Evolutionary conservation across 805 yeast species (phyloP).

Genomic region (Ogataea populi-albae): DNA sequence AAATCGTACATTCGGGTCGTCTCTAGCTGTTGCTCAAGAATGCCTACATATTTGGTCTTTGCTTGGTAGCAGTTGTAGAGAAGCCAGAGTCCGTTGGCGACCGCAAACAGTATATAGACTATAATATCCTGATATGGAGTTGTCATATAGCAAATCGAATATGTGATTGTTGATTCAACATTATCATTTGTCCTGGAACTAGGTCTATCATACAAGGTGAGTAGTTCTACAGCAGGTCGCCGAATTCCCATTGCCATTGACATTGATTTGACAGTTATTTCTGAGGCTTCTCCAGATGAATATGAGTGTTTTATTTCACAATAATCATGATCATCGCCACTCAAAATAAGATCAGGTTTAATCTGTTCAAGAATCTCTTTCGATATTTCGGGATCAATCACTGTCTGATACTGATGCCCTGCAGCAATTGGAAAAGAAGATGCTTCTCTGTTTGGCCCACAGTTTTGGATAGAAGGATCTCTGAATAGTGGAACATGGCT

Average conservation of each 20-base stretch:
- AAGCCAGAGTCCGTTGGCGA: constrained; percentile 19
- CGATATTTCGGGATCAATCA: constrained; percentile 61
- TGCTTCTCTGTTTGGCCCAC: constrained; percentile 80
- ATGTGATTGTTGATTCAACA: constrained; percentile 11
- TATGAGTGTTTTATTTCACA: constrained; percentile 41
- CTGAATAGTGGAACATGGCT: constrained; percentile 89
- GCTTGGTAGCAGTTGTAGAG: constrained; percentile 5
- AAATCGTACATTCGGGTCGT: background rate
- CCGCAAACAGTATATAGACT: constrained; percentile 38
- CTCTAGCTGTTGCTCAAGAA: constrained; percentile 5
- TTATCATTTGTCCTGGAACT: no score
- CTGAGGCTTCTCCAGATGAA: constrained; percentile 32
- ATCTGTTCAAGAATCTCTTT: constrained; percentile 55
- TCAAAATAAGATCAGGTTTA: constrained; percentile 67
- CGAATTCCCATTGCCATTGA: constrained; percentile 92
- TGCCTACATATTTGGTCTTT: constrained; percentile 7
- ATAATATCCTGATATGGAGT: constrained; percentile 42
- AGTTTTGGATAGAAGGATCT: constrained; percentile 53
- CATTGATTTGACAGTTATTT: constrained; percentile 82
- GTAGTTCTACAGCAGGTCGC: constrained; percentile 81
- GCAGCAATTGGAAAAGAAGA: constrained; percentile 61
- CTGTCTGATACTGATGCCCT: constrained; percentile 90
- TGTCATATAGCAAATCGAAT: constrained; percentile 45
- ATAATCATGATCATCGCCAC: constrained; percentile 98
- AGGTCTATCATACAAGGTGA: constrained; percentile 46